Conservation (phyloP, 2,329 filamentous ascomycete species). For the Ascocoryne sarcoides region DNA sequence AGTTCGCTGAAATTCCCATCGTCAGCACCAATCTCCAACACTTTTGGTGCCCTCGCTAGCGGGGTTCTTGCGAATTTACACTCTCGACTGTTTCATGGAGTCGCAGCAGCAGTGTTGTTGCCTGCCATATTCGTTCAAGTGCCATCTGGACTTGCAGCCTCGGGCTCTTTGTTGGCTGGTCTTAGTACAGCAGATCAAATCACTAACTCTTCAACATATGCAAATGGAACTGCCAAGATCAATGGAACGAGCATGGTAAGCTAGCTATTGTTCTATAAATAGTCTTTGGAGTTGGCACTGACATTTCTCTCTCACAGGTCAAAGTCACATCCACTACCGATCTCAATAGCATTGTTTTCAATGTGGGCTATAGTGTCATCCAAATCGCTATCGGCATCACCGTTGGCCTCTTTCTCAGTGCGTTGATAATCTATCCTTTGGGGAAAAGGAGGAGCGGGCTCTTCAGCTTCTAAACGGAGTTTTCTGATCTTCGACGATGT, state of each 20-base stretch:
- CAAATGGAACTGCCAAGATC: slow-evolving; percentile 23
- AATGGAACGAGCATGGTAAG: slow-evolving; percentile 24
- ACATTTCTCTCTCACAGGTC: slow-evolving; percentile 12
- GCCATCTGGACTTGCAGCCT: slow-evolving; percentile 52
- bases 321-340: slow-evolving; percentile 15
- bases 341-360: slow-evolving; percentile 31
- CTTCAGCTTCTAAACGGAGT: slow-evolving; percentile 31
- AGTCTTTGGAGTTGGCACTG: slow-evolving; percentile 7
- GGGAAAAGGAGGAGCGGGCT: slow-evolving; percentile 34
- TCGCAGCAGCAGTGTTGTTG: slow-evolving; percentile 77
- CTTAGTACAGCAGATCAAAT: slow-evolving; percentile 48
- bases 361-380: slow-evolving; percentile 34
- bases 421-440: slow-evolving; percentile 33
- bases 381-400: slow-evolving; percentile 36
- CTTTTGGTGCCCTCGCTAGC: slow-evolving; percentile 66
- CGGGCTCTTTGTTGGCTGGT: slow-evolving; percentile 49
- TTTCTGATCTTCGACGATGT: no score
- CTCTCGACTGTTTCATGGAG: slow-evolving; percentile 48
- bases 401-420: slow-evolving; percentile 33
- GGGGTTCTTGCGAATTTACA: slow-evolving; percentile 73
- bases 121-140: slow-evolving; percentile 76
- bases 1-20: slow-evolving; percentile 54
- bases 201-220: slow-evolving; percentile 28
- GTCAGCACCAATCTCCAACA: slow-evolving; percentile 68
- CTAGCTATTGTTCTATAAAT: slow-evolving; percentile 3